phyloP scores from a whole-genome alignment of 2,329 filamentous ascomycete genomes.

The Capronia coronata region DNA sequence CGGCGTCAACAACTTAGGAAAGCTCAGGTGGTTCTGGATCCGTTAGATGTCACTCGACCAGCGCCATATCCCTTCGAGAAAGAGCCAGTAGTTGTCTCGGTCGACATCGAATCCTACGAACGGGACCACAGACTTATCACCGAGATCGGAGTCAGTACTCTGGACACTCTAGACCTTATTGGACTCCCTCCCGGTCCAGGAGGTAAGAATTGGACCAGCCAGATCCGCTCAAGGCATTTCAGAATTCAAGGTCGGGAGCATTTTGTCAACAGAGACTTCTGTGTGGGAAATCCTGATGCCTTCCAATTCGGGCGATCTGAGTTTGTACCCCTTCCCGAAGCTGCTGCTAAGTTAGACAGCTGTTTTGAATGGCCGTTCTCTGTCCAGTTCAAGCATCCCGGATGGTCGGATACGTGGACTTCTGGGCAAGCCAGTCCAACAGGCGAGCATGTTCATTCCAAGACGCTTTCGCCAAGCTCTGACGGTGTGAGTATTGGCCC shows the following conservation, averaged over 20 bases:
- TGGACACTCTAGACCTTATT: slow-evolving; percentile 62
- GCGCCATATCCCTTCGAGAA: slow-evolving; percentile 45
- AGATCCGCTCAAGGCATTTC: slow-evolving; percentile 67
- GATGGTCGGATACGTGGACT: slow-evolving; percentile 11
- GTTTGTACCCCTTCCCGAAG: slow-evolving; percentile 44
- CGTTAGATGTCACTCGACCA: slow-evolving; percentile 43
- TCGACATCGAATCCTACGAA: slow-evolving; percentile 83
- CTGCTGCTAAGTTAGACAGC: slow-evolving; percentile 42
- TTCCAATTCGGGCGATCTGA: slow-evolving; percentile 65
- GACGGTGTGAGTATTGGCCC: slow-evolving; percentile 11
- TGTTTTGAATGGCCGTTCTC: slow-evolving; percentile 56
- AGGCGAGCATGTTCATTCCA: neutral
- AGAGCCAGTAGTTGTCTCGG: slow-evolving; percentile 63
- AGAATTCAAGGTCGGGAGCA: slow-evolving; percentile 63
- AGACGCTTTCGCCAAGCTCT: neutral
- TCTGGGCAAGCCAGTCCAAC: neutral
- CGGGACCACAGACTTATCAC: slow-evolving; percentile 60
- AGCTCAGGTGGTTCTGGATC: slow-evolving; percentile 28
- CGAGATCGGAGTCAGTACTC: slow-evolving; percentile 74
- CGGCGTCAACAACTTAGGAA: slow-evolving; percentile 28
- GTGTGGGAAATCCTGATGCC: slow-evolving; percentile 66
- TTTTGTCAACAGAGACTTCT: slow-evolving; percentile 60
- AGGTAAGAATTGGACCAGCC: slow-evolving; percentile 60
- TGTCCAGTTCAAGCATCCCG: slow-evolving; percentile 27
- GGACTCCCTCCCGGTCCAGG: slow-evolving; percentile 53